phyloP scores from a whole-genome alignment of 129 eudicot species.

The Helichrysum umbraculigerum region DNA sequence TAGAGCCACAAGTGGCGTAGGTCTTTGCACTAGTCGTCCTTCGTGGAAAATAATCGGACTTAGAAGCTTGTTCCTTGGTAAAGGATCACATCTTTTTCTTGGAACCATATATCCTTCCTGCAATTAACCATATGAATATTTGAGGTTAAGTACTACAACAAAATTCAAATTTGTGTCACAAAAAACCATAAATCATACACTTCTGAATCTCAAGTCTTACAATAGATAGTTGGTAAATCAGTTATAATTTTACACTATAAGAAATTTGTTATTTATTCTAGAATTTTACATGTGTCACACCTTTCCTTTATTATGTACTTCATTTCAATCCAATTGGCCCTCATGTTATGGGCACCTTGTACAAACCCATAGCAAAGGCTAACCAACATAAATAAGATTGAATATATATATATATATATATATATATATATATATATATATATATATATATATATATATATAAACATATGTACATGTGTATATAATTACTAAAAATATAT shows the following conservation, averaged over 20 bases:
- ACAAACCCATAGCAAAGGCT: constrained; percentile 12
- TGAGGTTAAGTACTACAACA: background rate
- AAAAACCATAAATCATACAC: background rate
- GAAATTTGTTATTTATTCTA: background rate
- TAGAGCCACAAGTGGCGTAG: constrained; percentile 67
- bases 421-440: no score
- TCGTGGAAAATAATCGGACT: constrained; percentile 82
- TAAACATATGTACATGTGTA: no score
- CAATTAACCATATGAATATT: constrained; percentile 18
- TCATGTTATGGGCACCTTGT: constrained; percentile 24
- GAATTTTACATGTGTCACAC: constrained; percentile 20
- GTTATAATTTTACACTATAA: background rate
- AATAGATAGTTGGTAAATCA: background rate
- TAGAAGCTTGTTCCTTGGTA: constrained; percentile 63
- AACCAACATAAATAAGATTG: background rate
- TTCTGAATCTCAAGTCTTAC: background rate
- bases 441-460: no score
- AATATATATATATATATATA: background rate
- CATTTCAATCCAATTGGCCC: constrained; percentile 6
- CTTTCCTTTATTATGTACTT: constrained; percentile 11
- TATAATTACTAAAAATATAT: no score
- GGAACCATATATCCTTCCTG: constrained; percentile 88
- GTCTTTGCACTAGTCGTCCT: constrained; percentile 80
- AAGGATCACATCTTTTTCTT: constrained; percentile 47
- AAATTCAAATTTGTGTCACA: background rate